Evolutionary conservation across 75 land plant species (phyloP), one percentile per base, ranked within the genome.

Genomic region (Azolla pinnata): DNA sequence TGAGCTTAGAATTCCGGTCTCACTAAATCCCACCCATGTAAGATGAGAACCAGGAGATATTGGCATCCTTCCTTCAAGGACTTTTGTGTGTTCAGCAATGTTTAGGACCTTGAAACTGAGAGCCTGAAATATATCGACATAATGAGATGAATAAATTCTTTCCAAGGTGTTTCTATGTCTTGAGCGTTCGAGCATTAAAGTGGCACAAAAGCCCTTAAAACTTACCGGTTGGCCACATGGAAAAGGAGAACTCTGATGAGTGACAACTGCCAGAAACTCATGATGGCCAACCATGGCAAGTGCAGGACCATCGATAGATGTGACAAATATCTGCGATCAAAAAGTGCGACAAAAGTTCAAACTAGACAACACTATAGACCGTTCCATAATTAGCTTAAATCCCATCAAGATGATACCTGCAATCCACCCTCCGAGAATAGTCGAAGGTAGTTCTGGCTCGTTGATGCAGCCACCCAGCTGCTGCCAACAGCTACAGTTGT

Each of bases 1-100:
- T 19, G 81, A 68, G 49, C 96, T 81, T 40, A 90, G 62, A 59
- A 64, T 69, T 18, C 99, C 99, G 51, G 83, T 83, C 73, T 95
- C 97, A 64, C 86, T 90, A 47, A 81, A 90, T 9, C 99, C 99
- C 68, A 95, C 76, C 99, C 99, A 95, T 25, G 82, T 45, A 24
- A 95, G 74, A 51, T 47, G 33, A 59, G 99, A 79, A 50, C 83
- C 80, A 54, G 99, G 91, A 49, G 80, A 83, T 40, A 95, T 33
- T 28, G 99, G 83, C 5, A 90, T 78, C 29, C 74, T 81, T 33
- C 97, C 85, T 67, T 46, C 70, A 26, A 79, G 44, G 44, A 57
- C 38, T 50, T 67, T 64, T 18, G 68, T 75, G 42, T 73, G 74
- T 18, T 77, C 60, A 42, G 54, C 4, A 28, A 95, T 54, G 51